A percentile compares a stretch with the other conserved stretches of the same genome.
These are phyloP conservation scores for Luvunga scandens DNA, from an alignment of 345 rosid genomes.

Conservation along the genomic window DNA sequence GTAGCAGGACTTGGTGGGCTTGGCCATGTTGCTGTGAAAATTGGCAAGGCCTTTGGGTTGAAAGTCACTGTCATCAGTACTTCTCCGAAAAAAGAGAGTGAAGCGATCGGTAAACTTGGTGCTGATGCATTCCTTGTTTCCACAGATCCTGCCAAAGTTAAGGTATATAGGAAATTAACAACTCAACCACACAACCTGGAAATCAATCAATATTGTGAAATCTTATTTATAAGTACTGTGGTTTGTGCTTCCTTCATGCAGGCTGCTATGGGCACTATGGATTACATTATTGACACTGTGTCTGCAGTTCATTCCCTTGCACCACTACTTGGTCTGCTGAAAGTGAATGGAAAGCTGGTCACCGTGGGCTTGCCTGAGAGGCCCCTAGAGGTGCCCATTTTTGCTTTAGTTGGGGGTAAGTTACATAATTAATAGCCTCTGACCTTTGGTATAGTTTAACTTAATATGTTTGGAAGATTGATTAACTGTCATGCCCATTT, in stretches of 20 bases:
- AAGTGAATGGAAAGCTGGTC: slow-evolving; percentile 69
- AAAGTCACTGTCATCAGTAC: slow-evolving; percentile 81
- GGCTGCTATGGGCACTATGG: slow-evolving; percentile 73
- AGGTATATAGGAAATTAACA: slow-evolving; percentile 39
- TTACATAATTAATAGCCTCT: neutral
- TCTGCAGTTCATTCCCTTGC: slow-evolving; percentile 77
- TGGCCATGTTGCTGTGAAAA: slow-evolving; percentile 87
- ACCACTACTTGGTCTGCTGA: slow-evolving; percentile 66
- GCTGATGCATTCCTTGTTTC: slow-evolving; percentile 66
- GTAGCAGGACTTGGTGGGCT: slow-evolving; percentile 90
- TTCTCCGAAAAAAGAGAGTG: slow-evolving; percentile 53
- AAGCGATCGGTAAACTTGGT: slow-evolving; percentile 49
- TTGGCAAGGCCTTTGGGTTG: slow-evolving; percentile 84
- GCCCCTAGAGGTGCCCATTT: slow-evolving; percentile 75
- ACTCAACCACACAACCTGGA: too few relatives aligned
- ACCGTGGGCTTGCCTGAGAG: slow-evolving; percentile 73
- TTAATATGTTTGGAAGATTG: neutral
- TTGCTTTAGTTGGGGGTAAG: slow-evolving; percentile 67
- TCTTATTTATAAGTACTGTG: neutral
- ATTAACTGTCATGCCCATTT: neutral
- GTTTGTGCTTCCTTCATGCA: slow-evolving; percentile 23
- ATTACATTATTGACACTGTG: slow-evolving; percentile 78
- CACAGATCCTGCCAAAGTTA: slow-evolving; percentile 52
- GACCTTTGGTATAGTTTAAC: neutral
- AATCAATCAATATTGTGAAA: too few relatives aligned